Conservation (phyloP, 2,329 filamentous ascomycete species). For the Blastomyces gilchristii region DNA sequence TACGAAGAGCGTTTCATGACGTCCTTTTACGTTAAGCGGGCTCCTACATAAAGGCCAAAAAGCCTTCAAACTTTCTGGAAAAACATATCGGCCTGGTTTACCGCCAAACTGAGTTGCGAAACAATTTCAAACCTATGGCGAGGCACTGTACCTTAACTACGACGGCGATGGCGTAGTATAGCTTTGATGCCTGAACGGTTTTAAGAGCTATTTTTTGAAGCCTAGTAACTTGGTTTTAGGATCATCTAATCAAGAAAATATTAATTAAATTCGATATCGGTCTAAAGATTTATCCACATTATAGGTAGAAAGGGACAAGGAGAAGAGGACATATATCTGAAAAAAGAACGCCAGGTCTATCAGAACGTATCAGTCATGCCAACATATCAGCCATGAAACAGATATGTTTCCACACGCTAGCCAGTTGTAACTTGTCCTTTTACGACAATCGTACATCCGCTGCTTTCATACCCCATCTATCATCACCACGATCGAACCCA, state of each 20-base stretch:
- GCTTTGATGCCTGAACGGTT: neutral
- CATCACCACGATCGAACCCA: conserved; percentile 2
- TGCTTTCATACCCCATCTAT: conserved; percentile 16
- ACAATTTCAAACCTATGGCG: too few relatives aligned
- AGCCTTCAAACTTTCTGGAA: too few relatives aligned
- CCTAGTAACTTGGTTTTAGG: too few relatives aligned
- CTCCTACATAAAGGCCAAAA: neutral
- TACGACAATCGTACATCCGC: conserved; percentile 12
- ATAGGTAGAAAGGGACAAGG: neutral
- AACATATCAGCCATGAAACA: conserved; percentile 5
- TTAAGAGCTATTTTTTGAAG: neutral
- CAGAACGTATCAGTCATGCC: neutral
- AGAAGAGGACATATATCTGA: neutral
- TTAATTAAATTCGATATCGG: neutral
- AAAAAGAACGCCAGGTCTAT: conserved; percentile 4
- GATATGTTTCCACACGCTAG: neutral
- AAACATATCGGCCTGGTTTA: too few relatives aligned
- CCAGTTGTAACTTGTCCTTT: neutral
- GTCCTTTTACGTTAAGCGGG: neutral
- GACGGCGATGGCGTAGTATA: neutral
- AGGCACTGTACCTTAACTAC: too few relatives aligned
- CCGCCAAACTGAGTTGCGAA: too few relatives aligned
- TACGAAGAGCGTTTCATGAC: neutral
- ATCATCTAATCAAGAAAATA: neutral
- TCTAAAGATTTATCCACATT: conserved; percentile 1